phyloP scores from a whole-genome alignment of 495 filamentous ascomycete genomes.

The Poronia punctata region DNA sequence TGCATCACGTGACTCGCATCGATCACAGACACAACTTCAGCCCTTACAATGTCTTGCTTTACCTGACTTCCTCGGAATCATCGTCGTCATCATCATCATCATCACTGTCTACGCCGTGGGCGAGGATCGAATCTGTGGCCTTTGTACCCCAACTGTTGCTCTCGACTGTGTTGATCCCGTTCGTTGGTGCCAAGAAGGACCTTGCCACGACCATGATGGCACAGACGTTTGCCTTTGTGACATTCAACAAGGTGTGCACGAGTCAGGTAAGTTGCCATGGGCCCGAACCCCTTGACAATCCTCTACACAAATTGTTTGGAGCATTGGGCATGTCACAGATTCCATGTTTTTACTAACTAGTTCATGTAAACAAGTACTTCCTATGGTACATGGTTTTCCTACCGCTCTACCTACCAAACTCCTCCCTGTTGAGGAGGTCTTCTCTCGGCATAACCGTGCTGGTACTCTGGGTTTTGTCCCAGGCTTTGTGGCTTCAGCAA shows the following conservation, averaged over 20 bases:
- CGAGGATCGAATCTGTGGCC: conserved; percentile 64
- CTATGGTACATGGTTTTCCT: conserved; percentile 94
- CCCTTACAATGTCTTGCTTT: conserved; percentile 86
- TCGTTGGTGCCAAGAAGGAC: conserved; percentile 73
- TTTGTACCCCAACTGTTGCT: conserved; percentile 84
- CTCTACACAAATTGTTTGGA: no score
- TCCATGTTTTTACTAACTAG: neutral
- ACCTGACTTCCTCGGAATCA: conserved; percentile 62
- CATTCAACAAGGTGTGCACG: conserved; percentile 98
- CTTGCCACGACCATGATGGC: conserved; percentile 86
- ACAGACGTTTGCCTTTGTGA: conserved; percentile 96
- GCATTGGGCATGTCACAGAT: no score
- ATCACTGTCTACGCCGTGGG: neutral
- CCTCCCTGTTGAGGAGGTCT: conserved; percentile 57
- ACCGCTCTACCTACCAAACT: conserved; percentile 80
- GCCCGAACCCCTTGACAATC: neutral
- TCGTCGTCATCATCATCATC: conserved; percentile 15
- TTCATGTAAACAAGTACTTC: conserved; percentile 66
- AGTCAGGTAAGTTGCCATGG: conserved; percentile 61
- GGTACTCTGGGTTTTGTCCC: conserved; percentile 60
- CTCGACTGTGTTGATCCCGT: conserved; percentile 67
- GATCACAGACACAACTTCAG: conserved; percentile 99
- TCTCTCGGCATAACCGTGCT: conserved; percentile 55
- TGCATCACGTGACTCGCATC: conserved; percentile 86
- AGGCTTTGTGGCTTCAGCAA: conserved; percentile 84